These are phyloP conservation scores for Neonectria punicea DNA, from an alignment of 2,329 filamentous ascomycete genomes.

Conservation along the genomic window DNA sequence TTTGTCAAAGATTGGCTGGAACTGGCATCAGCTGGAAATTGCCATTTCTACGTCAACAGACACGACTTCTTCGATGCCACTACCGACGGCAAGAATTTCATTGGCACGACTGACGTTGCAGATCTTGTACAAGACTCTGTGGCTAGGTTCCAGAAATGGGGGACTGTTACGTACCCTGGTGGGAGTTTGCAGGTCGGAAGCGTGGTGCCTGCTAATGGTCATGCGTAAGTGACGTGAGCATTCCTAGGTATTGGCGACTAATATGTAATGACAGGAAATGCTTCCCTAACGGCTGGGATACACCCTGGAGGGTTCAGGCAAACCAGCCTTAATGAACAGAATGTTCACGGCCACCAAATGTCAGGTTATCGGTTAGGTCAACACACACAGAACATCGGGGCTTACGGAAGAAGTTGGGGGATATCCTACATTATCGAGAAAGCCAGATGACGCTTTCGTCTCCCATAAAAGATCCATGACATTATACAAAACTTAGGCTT, in stretches of 20 bases:
- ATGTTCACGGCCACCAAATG: no score
- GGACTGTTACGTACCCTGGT: constrained; percentile 8
- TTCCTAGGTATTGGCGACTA: background rate
- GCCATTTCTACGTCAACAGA: constrained; percentile 14
- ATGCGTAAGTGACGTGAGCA: background rate
- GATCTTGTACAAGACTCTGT: background rate
- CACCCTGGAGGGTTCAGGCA: constrained; percentile 10
- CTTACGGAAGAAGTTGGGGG: no score
- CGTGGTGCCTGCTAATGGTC: constrained; percentile 2
- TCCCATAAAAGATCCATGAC: no score
- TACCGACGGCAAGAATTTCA: constrained; percentile 1
- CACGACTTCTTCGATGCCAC: constrained; percentile 7
- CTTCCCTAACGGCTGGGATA: constrained; percentile 1
- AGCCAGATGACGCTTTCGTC: no score
- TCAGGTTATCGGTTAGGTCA: no score
- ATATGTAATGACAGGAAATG: constrained; percentile 1
- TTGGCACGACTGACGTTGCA: constrained; percentile 9
- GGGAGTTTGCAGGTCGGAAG: background rate
- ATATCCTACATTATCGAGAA: no score
- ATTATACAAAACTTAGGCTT: no score
- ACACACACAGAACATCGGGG: no score
- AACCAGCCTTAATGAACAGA: constrained; percentile 6
- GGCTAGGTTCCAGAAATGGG: constrained; percentile 7
- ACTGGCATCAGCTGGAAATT: background rate
- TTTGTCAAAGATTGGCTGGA: background rate